Conservation (phyloP, 2,329 filamentous ascomycete species). For the Chaetomium globosum region DNA sequence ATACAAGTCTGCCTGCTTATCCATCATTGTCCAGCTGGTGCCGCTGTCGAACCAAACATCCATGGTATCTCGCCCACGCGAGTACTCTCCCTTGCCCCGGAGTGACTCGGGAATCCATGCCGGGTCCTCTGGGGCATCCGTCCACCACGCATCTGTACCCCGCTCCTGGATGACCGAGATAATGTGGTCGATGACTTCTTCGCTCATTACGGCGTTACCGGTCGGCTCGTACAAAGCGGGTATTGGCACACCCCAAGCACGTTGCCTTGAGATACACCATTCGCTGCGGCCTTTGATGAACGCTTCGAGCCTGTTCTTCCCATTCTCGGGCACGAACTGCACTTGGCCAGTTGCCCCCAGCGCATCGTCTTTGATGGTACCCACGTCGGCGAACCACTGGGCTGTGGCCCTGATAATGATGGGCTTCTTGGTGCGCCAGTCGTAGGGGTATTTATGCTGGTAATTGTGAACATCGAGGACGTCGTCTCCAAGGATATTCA, state of each 20-base stretch:
- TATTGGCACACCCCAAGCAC: conserved; percentile 95
- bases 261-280: conserved; percentile 97
- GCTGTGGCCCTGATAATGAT: conserved; percentile 90
- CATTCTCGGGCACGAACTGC: conserved; percentile 74
- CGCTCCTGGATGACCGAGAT: conserved; percentile 74
- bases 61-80: conserved; percentile 91
- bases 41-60: conserved; percentile 99
- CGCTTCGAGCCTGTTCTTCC: conserved; percentile 74
- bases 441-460: conserved; percentile 93
- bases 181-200: conserved; percentile 80
- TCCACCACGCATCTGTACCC: conserved; percentile 94
- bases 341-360: conserved; percentile 71
- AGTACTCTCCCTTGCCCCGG: conserved; percentile 57
- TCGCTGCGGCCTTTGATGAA: conserved; percentile 88
- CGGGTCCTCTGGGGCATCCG: conserved; percentile 72
- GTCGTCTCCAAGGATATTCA: conserved; percentile 66
- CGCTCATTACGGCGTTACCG: conserved; percentile 76
- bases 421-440: conserved; percentile 94
- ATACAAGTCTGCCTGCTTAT: conserved; percentile 74
- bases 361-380: conserved; percentile 74
- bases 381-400: conserved; percentile 97
- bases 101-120: conserved; percentile 75
- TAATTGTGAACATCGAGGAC: conserved; percentile 73
- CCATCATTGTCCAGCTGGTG: conserved; percentile 77
- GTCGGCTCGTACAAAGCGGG: conserved; percentile 79